phyloP scores from a whole-genome alignment of 208 protist genomes.

The Leishmania lainsoni region DNA sequence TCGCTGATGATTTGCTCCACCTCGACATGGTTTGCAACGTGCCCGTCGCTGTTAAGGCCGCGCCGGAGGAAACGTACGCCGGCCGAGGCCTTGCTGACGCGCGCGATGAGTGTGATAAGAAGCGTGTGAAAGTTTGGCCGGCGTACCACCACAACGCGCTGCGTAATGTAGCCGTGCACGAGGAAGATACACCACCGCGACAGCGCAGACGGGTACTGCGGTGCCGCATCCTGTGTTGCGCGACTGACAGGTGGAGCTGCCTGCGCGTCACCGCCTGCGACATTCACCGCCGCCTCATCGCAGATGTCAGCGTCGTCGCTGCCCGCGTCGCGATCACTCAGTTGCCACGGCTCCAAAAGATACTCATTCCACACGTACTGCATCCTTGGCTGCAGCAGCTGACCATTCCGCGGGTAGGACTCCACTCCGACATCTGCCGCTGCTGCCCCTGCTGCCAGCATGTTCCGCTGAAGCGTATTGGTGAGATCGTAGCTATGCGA shows the following conservation, averaged over 20 bases:
- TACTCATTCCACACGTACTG: constrained; percentile 92
- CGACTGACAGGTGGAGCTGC: neutral
- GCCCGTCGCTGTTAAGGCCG: constrained; percentile 85
- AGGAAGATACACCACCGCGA: constrained; percentile 33
- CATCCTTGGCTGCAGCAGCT: constrained; percentile 25
- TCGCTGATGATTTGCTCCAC: constrained; percentile 89
- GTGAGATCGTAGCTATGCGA: constrained; percentile 96
- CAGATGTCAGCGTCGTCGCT: neutral
- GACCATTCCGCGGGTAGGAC: neutral
- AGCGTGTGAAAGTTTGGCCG: constrained; percentile 19
- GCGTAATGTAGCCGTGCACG: constrained; percentile 44
- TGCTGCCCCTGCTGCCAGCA: constrained; percentile 39
- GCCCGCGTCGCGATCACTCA: neutral
- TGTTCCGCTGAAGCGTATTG: constrained; percentile 95
- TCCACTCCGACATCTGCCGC: neutral
- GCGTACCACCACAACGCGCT: constrained; percentile 36
- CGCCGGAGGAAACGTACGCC: constrained; percentile 96
- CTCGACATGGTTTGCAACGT: constrained; percentile 91
- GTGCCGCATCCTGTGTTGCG: neutral
- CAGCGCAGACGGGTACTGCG: constrained; percentile 24
- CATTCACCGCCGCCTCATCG: neutral
- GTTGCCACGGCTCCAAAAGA: constrained; percentile 60
- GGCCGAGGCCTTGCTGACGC: constrained; percentile 91
- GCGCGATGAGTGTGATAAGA: constrained; percentile 92
- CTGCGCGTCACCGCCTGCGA: neutral